These are phyloP conservation scores for Stenogyne calaminthoides DNA, from an alignment of 305 asterid species.

Conservation along the genomic window DNA sequence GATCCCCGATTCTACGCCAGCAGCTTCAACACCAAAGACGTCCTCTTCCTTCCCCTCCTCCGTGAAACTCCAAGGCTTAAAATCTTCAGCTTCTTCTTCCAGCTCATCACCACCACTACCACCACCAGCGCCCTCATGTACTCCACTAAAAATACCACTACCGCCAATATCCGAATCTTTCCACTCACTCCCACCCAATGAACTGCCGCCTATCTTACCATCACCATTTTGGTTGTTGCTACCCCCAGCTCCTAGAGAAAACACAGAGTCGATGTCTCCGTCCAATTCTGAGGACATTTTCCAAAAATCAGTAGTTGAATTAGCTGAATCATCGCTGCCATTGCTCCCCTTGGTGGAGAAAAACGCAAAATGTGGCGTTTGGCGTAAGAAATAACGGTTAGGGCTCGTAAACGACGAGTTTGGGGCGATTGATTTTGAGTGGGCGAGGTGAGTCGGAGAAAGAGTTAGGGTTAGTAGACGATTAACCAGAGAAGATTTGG, in stretches of 20 bases:
- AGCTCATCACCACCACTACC: constrained; percentile 37
- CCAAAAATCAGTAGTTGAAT: constrained; percentile 69
- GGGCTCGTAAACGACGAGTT: constrained; percentile 29
- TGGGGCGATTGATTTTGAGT: constrained; percentile 30
- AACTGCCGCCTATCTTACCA: constrained; percentile 17
- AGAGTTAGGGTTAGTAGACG: constrained; percentile 49
- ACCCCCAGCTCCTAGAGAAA: constrained; percentile 42
- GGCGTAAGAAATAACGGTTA: constrained; percentile 29
- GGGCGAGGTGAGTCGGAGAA: constrained; percentile 36
- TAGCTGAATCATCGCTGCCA: constrained; percentile 50
- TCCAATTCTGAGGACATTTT: constrained; percentile 59
- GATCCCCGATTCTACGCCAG: constrained; percentile 28
- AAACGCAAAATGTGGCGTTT: constrained; percentile 35
- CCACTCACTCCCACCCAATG: constrained; percentile 10
- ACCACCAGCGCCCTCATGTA: constrained; percentile 30
- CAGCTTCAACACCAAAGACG: constrained; percentile 54
- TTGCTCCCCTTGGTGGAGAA: constrained; percentile 57
- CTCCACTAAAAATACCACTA: constrained; percentile 31
- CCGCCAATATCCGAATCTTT: constrained; percentile 23
- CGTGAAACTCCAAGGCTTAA: constrained; percentile 52
- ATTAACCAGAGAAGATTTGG: constrained; percentile 42
- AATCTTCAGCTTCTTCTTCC: constrained; percentile 42
- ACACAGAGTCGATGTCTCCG: constrained; percentile 50
- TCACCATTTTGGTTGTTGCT: constrained; percentile 24
- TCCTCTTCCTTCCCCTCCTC: constrained; percentile 44